Evolutionary conservation across 2,329 filamentous ascomycete species (phyloP).

Genomic region (Cryoendolithus antarcticus): DNA sequence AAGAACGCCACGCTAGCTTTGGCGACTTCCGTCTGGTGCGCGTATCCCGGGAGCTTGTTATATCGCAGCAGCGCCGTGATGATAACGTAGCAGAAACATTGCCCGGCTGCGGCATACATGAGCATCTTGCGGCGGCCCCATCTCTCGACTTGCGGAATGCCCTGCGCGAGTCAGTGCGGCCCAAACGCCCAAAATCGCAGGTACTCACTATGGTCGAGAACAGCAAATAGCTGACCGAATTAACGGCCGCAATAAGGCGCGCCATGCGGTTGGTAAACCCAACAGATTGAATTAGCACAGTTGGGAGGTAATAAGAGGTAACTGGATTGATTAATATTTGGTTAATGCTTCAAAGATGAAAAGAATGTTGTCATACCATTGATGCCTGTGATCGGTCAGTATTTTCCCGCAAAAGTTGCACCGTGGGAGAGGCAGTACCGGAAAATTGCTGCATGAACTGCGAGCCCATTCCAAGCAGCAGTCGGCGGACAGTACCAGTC

Average conservation of each 20-base stretch:
- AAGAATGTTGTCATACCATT: too few species aligned
- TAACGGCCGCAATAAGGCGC: constrained; percentile 45
- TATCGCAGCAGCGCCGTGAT: constrained; percentile 40
- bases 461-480: constrained; percentile 42
- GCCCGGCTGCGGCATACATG: constrained; percentile 43
- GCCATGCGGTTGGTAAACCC: constrained; percentile 40
- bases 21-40: constrained; percentile 18
- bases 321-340: constrained; percentile 20
- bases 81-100: constrained; percentile 39
- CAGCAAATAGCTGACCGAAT: constrained; percentile 37
- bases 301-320: constrained; percentile 41
- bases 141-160: constrained; percentile 36
- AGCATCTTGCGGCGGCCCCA: constrained; percentile 48
- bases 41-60: constrained; percentile 22
- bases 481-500: constrained; percentile 38
- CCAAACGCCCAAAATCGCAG: too few species aligned
- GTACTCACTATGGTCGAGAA: constrained; percentile 28
- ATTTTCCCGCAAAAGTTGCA: not conserved
- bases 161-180: constrained; percentile 7
- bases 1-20: constrained; percentile 37
- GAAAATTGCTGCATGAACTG: constrained; percentile 40
- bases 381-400: too few species aligned
- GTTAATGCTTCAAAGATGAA: not conserved
- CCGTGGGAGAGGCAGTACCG: constrained; percentile 17
- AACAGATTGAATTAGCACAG: constrained; percentile 47